phyloP scores from a whole-genome alignment of 805 yeast genomes.

The Debaryomyces castellii region DNA sequence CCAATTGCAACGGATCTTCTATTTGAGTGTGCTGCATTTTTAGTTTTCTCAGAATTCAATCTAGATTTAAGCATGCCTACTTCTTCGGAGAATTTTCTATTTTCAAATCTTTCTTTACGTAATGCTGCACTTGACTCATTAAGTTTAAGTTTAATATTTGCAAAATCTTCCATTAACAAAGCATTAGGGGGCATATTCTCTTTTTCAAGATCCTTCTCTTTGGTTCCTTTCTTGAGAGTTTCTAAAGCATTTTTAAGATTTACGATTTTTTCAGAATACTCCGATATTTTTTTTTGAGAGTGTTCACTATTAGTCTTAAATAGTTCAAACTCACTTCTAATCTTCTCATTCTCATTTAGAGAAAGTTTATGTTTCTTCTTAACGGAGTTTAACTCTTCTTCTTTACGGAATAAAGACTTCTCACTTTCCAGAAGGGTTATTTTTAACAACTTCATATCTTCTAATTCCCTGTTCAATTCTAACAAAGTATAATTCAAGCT shows the following conservation, averaged over 20 bases:
- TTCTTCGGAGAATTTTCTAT: slow-evolving; percentile 52
- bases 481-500: slow-evolving; percentile 11
- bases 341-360: slow-evolving; percentile 11
- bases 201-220: slow-evolving; percentile 26
- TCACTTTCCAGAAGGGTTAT: background rate
- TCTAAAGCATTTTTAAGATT: slow-evolving; percentile 21
- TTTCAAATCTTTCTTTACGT: slow-evolving; percentile 47
- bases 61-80: slow-evolving; percentile 59
- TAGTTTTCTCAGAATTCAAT: slow-evolving; percentile 58
- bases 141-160: slow-evolving; percentile 48
- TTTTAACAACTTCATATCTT: background rate
- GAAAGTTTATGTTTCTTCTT: slow-evolving; percentile 6
- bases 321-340: slow-evolving; percentile 10
- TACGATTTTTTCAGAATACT: slow-evolving; percentile 27
- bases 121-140: slow-evolving; percentile 52
- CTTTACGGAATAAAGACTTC: background rate
- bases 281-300: slow-evolving; percentile 19
- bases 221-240: slow-evolving; percentile 15
- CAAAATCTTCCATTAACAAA: slow-evolving; percentile 42
- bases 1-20: slow-evolving; percentile 36
- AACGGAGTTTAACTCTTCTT: background rate
- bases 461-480: slow-evolving; percentile 22
- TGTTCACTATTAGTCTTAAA: slow-evolving; percentile 23
- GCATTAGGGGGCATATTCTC: slow-evolving; percentile 39
- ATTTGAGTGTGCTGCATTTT: slow-evolving; percentile 26